Base-by-base conservation (phyloP, 352 stramenopile genomes). In the Pythium biforme region DNA sequence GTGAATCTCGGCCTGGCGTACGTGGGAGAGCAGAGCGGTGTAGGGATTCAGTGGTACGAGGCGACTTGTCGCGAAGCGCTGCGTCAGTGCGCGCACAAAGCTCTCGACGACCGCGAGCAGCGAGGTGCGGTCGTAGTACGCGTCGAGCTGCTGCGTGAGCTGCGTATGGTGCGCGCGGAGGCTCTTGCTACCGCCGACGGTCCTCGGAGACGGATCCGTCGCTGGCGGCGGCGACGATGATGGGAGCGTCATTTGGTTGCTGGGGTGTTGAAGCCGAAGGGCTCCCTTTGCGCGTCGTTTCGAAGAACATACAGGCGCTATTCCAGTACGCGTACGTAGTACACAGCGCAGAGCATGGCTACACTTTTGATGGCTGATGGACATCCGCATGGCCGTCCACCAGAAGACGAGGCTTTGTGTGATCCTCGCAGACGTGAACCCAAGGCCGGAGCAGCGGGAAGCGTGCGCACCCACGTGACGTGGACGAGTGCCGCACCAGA, bases 1-100 rank as follows among this genome's bases (percentile, higher is more conserved):
- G n/a, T 45, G 51, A 43, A 76, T 60, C 41, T 79, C 73, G 11
- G 49, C 55, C 34, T 69, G 70, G 4, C 73, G 73, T 19, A 86
- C 29, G 22, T 70, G 52, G 12, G 58, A 17, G 23, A 88, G 69
- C 26, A 86, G 58, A 5, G 45, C 26, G 1, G 69, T 61, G 54
- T 78, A 86, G 26, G 75, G 72, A 49, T 75, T 81, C 56, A 60
- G 54, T 14, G 74, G 72, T 48, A 88, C 61, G 29, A 68, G 53
- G 20, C 72, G 41, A n/a, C 58, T 29, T 11, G 45, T 54, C 37
- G 71, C 70, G 49, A 72, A 84, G 14, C 31, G 50, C 10, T 58
- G 51, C 31, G 69, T 70, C 33, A 83, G 54, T 19, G 55, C 55
- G 2, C 47, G 41, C 40, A 81, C 59, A 34, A 72, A 81, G 33